phyloP scores from a whole-genome alignment of 345 rosid species.

The Alliaria petiolata region DNA sequence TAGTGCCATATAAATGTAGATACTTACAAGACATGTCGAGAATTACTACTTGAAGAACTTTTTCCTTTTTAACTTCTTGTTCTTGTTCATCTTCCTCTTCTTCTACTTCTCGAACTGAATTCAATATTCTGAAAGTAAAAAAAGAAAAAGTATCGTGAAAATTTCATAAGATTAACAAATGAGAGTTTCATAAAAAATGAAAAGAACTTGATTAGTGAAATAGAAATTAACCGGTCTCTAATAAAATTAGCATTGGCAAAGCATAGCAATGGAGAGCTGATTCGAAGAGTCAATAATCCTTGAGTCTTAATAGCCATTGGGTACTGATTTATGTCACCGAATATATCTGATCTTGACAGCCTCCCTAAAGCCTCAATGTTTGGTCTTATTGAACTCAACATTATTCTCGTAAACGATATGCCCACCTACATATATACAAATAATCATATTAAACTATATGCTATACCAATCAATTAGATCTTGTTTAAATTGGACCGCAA shows the following conservation, averaged over 20 bases:
- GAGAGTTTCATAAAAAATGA: too few relatives aligned
- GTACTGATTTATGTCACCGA: constrained; percentile 57
- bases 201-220: background rate
- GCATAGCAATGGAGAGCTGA: constrained; percentile 63
- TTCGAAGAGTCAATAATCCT: constrained; percentile 49
- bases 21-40: constrained; percentile 70
- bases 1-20: background rate
- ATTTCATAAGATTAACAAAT: too few relatives aligned
- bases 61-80: constrained; percentile 31
- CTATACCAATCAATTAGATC: background rate
- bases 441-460: background rate
- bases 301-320: constrained; percentile 66
- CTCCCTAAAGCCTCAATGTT: constrained; percentile 61
- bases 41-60: constrained; percentile 41
- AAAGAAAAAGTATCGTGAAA: too few relatives aligned
- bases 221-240: constrained; percentile 50
- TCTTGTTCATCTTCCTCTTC: constrained; percentile 46
- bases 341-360: constrained; percentile 56
- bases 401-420: constrained; percentile 67
- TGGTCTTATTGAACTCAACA: constrained; percentile 63
- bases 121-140: constrained; percentile 43
- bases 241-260: constrained; percentile 85
- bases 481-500: background rate
- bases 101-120: constrained; percentile 34
- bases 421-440: constrained; percentile 46